Base-by-base conservation (phyloP, 306 rosid species). In the Rosa persica region DNA sequence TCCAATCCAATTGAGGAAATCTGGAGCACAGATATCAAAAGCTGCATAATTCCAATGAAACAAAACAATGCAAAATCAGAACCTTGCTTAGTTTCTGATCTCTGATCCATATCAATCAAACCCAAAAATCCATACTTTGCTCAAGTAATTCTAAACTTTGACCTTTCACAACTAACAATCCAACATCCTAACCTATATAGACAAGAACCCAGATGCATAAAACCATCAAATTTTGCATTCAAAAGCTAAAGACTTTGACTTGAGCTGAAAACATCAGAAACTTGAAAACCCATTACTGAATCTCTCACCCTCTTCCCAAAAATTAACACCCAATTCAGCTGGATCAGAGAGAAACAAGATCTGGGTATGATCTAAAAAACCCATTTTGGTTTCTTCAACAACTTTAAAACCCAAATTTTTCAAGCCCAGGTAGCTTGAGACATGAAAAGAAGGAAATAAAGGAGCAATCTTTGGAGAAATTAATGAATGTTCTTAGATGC, bases 291-390 rank as follows among this genome's bases (percentile, higher is more conserved):
- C 49, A 78, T 30, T 54, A 51, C 75, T 34, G 68, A 78, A 80
- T 38, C 23, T 49, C 75, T 80, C 85, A 91, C 92, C 81, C 75
- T 17, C 66, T 81, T 64, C 78, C 16, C 52, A 25, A 80, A 74
- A 78, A 82, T 73, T 69, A 75, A 78, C 74, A 13, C 72, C 78
- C 72, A 80, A 82, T 74, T 75, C 23, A 61, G 72, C 79, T 76
- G 90, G 91, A 88, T 88, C 92, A 81, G 81, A 80, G 16, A 69
- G 81, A 34, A 83, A 83, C 81, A 89, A 87, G 97, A 90, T 92
- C 97, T 88, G 89, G 86, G 91, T 76, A 84, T 86, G 96, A 94
- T 92, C 92, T 89, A 82, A 46, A 72, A 79, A 79, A 49, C 81
- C 86, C 88, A 85, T 81, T 81, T 65, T 78, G 75, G 86, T 80